Evolutionary conservation across 306 rosid genomes (phyloP).

Genomic region (Rosa chinensis): DNA sequence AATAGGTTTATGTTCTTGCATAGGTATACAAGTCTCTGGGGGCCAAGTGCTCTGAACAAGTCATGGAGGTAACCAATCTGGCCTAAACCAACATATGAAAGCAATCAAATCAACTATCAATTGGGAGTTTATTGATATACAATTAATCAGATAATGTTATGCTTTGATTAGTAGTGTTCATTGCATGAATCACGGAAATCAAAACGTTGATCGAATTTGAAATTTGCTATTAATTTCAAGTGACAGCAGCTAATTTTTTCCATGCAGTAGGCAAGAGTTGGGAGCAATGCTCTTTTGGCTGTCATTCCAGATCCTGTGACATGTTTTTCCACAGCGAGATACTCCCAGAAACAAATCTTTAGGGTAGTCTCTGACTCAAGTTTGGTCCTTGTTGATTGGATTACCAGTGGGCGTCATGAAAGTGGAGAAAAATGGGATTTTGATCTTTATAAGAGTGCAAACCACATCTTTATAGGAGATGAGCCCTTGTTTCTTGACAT

Average conservation of each 20-base stretch:
- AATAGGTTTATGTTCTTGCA: conserved; percentile 13
- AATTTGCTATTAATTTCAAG: not conserved
- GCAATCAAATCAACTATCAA: not conserved
- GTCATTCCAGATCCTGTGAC: conserved; percentile 94
- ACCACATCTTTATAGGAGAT: conserved; percentile 66
- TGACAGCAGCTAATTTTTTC: conserved; percentile 29
- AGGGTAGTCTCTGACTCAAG: conserved; percentile 58
- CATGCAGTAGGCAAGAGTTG: conserved; percentile 76
- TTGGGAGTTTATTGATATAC: not conserved
- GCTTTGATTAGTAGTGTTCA: conserved; percentile 2
- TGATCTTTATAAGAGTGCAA: conserved; percentile 74
- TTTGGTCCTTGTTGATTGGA: conserved; percentile 93
- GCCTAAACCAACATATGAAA: not conserved
- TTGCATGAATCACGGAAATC: not conserved
- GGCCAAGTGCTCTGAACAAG: conserved; percentile 67
- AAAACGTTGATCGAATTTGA: not conserved
- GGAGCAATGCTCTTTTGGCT: conserved; percentile 73
- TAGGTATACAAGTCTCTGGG: conserved; percentile 85
- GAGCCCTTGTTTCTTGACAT: conserved; percentile 80
- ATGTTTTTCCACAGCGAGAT: conserved; percentile 92
- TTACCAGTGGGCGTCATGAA: conserved; percentile 93
- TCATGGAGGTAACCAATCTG: conserved; percentile 55
- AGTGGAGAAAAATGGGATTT: conserved; percentile 95
- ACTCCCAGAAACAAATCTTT: conserved; percentile 84
- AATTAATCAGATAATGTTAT: not conserved